These are phyloP conservation scores for Gentiana macrophylla DNA, from an alignment of 257 asterid genomes.

Conservation along the genomic window DNA sequence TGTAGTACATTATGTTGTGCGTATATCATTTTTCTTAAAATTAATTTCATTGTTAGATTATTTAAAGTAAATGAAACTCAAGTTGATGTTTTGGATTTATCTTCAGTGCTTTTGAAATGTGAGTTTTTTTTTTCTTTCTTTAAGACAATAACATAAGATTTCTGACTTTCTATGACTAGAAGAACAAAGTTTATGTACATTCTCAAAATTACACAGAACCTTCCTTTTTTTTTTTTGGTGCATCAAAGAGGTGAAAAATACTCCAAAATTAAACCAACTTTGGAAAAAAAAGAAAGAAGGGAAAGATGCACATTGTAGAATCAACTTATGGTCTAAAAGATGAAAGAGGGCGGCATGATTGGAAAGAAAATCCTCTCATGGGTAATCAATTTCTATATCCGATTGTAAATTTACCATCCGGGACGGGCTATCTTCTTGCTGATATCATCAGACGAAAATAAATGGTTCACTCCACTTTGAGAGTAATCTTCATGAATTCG, in stretches of 20 bases:
- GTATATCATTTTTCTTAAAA: too few relatives aligned
- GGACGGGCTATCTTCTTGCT: not conserved
- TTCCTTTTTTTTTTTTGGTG: too few relatives aligned
- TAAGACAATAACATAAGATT: too few relatives aligned
- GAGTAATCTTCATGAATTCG: slow-evolving; percentile 91
- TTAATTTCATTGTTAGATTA: too few relatives aligned
- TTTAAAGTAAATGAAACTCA: too few relatives aligned
- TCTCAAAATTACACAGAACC: not conserved
- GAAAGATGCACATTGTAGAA: not conserved
- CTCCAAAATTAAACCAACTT: not conserved
- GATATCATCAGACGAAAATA: slow-evolving; percentile 9
- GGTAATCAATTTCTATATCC: not conserved
- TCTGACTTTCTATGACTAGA: too few relatives aligned
- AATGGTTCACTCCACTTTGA: slow-evolving; percentile 53
- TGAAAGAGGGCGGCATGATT: not conserved
- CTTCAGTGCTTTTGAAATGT: too few relatives aligned
- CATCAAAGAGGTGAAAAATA: not conserved
- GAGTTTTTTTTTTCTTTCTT: too few relatives aligned
- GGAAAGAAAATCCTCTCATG: not conserved
- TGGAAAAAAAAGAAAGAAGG: not conserved
- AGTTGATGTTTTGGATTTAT: too few relatives aligned
- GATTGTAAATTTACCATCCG: slow-evolving; percentile 12
- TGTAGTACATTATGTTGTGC: too few relatives aligned
- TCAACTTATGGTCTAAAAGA: slow-evolving; percentile 3
- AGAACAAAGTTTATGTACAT: too few relatives aligned